phyloP scores from a whole-genome alignment of 208 protist species.

The Trichomonas vaginalis region DNA sequence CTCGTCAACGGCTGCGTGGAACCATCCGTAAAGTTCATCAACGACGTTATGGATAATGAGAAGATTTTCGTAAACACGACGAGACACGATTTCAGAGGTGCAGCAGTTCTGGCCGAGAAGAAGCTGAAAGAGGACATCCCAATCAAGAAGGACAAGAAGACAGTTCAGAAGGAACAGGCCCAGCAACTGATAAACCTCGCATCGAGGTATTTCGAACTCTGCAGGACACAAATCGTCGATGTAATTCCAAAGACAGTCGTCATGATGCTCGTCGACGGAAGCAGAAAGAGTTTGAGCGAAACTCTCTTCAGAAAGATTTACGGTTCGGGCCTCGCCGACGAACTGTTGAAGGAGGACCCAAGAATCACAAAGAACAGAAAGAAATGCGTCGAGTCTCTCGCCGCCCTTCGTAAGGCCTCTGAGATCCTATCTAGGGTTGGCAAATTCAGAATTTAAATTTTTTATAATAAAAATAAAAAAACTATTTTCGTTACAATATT shows the following conservation, averaged over 20 bases:
- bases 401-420: slow-evolving; percentile 29
- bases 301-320: slow-evolving; percentile 39
- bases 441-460: background rate
- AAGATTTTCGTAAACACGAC: slow-evolving; percentile 12
- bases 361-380: slow-evolving; percentile 34
- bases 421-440: background rate
- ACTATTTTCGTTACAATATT: no score
- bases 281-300: slow-evolving; percentile 26
- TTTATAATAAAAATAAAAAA: no score
- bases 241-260: background rate
- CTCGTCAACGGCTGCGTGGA: background rate
- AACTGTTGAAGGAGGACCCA: slow-evolving; percentile 44
- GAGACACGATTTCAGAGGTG: slow-evolving; percentile 4
- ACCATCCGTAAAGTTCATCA: background rate
- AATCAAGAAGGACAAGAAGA: background rate
- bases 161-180: background rate
- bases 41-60: slow-evolving; percentile 17
- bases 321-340: slow-evolving; percentile 30
- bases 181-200: background rate
- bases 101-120: background rate
- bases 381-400: slow-evolving; percentile 26
- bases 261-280: background rate
- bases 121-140: background rate
- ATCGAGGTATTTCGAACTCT: background rate
- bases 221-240: background rate